These are phyloP conservation scores for Alnus glutinosa DNA, from an alignment of 306 rosid species.

Conservation along the genomic window DNA sequence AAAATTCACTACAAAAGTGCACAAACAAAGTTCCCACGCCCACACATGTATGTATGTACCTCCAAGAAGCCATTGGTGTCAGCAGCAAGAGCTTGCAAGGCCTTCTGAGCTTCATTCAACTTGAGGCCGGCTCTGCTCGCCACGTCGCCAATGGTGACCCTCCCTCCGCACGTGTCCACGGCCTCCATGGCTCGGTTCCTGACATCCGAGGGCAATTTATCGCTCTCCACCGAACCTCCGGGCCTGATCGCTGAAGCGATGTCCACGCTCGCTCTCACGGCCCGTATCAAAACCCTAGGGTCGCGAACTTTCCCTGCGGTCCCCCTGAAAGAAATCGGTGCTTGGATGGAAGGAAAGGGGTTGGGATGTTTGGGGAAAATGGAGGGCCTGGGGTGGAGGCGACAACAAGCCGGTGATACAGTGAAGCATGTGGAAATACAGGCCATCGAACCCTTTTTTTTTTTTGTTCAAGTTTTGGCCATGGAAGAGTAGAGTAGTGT, in stretches of 20 bases:
- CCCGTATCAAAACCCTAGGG: conserved; percentile 43
- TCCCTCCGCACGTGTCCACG: conserved; percentile 75
- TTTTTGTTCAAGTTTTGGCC: too few relatives aligned
- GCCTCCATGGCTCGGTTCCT: conserved; percentile 96
- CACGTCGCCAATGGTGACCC: conserved; percentile 89
- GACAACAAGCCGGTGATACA: conserved; percentile 11
- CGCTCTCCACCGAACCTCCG: conserved; percentile 72
- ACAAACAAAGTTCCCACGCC: not conserved
- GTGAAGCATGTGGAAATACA: too few relatives aligned
- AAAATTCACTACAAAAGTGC: not conserved
- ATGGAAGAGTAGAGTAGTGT: too few relatives aligned
- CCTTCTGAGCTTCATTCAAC: conserved; percentile 82
- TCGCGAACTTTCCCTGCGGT: conserved; percentile 34
- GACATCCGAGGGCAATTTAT: conserved; percentile 67
- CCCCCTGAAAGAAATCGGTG: conserved; percentile 38
- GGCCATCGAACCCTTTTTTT: too few relatives aligned
- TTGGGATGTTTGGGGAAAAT: conserved; percentile 24
- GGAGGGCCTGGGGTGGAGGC: conserved; percentile 27
- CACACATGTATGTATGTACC: conserved; percentile 33
- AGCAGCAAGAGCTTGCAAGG: conserved; percentile 88
- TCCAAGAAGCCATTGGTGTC: conserved; percentile 89
- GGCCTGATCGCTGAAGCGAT: conserved; percentile 53
- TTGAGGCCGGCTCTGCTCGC: conserved; percentile 84
- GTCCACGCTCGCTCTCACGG: conserved; percentile 50
- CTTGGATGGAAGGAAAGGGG: conserved; percentile 25